Percentiles rank a stretch among this genome's conserved stretches.
Evolutionary conservation across 202 grass and related monocot genomes (phyloP).

Genomic region (Panicum hallii): DNA sequence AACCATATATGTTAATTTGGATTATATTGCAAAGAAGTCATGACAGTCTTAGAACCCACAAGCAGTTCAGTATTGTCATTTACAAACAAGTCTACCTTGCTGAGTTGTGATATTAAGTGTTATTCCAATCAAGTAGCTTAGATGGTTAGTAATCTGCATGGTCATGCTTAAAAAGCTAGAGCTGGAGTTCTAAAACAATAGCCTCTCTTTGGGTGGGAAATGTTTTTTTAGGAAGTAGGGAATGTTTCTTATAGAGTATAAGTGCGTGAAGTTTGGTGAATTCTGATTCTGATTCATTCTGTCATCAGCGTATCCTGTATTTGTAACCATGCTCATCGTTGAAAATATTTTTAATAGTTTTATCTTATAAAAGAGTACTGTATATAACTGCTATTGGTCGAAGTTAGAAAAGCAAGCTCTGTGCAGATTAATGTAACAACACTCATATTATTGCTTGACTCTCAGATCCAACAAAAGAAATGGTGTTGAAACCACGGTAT

Average conservation of each 20-base stretch:
- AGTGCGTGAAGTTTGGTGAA: not conserved
- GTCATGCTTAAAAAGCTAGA: not conserved
- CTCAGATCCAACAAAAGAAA: not conserved
- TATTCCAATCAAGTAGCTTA: not conserved
- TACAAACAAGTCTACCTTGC: not conserved
- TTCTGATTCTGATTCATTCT: conserved; percentile 12
- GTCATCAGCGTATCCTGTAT: not conserved
- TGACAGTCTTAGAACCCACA: not conserved
- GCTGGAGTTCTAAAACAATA: not conserved
- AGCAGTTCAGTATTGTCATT: not conserved
- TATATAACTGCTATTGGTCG: not conserved
- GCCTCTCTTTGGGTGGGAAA: not conserved
- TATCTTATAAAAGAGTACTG: not conserved
- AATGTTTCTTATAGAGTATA: not conserved
- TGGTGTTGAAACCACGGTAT: not conserved
- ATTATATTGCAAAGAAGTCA: not conserved
- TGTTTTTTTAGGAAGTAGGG: not conserved
- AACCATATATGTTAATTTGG: not conserved
- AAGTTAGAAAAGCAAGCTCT: not conserved
- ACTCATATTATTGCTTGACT: not conserved
- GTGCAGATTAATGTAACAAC: not conserved
- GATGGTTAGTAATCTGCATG: not conserved
- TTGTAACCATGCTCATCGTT: not conserved
- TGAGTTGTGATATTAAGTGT: not conserved
- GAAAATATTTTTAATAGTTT: not conserved